A percentile compares a stretch with the other conserved stretches of the same genome.
phyloP scores from a whole-genome alignment of 768 basidiomycete genomes.

The Aureoboletus auriporus region DNA sequence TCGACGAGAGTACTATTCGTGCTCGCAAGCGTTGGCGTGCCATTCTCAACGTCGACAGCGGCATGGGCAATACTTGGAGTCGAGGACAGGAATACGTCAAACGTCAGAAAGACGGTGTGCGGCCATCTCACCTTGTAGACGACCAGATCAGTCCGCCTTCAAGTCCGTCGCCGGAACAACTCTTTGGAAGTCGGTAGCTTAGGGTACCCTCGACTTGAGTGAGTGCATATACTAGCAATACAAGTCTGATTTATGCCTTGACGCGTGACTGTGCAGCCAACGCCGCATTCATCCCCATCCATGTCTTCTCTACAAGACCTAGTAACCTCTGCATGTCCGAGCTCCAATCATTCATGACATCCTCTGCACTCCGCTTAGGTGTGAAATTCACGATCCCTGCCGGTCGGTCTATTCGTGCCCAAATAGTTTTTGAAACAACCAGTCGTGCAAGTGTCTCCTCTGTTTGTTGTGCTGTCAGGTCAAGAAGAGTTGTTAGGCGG shows the following conservation, averaged over 20 bases:
- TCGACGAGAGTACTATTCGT: constrained; percentile 56
- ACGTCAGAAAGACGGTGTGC: constrained; percentile 66
- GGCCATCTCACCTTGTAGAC: constrained; percentile 62
- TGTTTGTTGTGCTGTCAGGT: constrained; percentile 75
- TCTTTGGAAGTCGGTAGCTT: constrained; percentile 18
- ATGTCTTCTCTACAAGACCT: constrained; percentile 94
- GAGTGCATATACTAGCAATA: constrained; percentile 13
- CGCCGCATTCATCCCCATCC: constrained; percentile 94
- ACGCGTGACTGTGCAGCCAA: constrained; percentile 75
- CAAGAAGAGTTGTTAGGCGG: constrained; percentile 82
- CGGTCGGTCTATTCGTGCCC: constrained; percentile 92
- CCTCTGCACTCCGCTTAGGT: constrained; percentile 77
- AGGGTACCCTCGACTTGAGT: constrained; percentile 1
- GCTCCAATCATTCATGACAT: constrained; percentile 98
- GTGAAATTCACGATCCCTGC: constrained; percentile 87
- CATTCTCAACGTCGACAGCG: constrained; percentile 43
- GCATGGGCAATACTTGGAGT: constrained; percentile 54
- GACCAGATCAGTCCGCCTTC: constrained; percentile 22
- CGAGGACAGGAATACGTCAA: constrained; percentile 68
- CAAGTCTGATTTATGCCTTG: constrained; percentile 34
- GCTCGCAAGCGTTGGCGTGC: constrained; percentile 79
- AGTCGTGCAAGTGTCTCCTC: constrained; percentile 87
- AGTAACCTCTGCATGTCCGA: constrained; percentile 92
- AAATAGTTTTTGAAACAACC: constrained; percentile 88
- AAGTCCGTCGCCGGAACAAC: constrained; percentile 21